Evolutionary conservation across 768 basidiomycete genomes (phyloP).

Genomic region (Leccinum barrowsii): DNA sequence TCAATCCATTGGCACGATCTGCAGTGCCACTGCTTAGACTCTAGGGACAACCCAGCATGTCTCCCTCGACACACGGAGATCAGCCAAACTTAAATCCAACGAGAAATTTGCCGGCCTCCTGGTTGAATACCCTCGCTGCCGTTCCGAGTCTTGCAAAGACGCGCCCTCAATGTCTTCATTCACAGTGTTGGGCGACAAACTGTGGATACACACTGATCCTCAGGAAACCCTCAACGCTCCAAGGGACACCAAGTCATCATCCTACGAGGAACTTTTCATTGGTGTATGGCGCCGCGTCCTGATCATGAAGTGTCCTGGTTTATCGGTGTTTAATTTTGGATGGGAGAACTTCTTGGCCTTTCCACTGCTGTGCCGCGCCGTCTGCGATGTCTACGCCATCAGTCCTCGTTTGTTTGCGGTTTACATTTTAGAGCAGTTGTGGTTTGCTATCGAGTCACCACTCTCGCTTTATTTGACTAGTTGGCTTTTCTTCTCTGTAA

Average conservation of each 20-base stretch:
- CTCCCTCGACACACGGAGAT: no score
- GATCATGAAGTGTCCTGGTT: slow-evolving; percentile 9
- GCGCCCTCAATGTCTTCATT: neutral
- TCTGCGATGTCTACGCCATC: slow-evolving; percentile 22
- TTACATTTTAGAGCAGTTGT: slow-evolving; percentile 8
- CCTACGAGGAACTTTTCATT: slow-evolving; percentile 13
- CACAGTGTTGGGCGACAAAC: neutral
- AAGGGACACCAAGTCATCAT: neutral
- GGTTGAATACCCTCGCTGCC: neutral
- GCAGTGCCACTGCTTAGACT: no score
- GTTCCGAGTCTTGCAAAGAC: neutral
- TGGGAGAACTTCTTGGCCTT: slow-evolving; percentile 4
- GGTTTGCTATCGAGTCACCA: slow-evolving; percentile 17
- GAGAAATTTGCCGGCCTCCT: neutral
- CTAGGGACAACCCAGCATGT: no score
- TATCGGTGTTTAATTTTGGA: slow-evolving; percentile 5
- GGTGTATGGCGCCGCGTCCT: slow-evolving; percentile 28
- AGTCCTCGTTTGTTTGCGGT: slow-evolving; percentile 18
- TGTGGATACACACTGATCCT: neutral
- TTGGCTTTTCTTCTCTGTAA: slow-evolving; percentile 18
- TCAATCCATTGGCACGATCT: no score
- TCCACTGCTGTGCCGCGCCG: slow-evolving; percentile 12
- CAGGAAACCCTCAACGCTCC: neutral
- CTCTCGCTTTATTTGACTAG: slow-evolving; percentile 25
- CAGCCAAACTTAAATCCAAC: no score